Percentiles rank a stretch among this genome's conserved stretches.
Evolutionary conservation across 169 alveolate species (phyloP).

Genomic region (Hepatocystis sp.): DNA sequence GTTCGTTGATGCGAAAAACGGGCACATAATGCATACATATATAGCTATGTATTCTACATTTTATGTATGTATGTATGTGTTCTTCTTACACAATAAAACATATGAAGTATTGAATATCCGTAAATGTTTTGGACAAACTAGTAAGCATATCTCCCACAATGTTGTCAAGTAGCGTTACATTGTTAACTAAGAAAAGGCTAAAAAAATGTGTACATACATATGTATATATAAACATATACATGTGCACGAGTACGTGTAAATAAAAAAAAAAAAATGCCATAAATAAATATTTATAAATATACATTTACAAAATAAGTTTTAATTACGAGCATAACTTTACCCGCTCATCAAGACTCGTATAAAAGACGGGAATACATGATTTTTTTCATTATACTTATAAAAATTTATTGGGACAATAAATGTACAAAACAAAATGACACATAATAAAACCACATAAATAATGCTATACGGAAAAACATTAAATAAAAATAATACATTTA

Average conservation of each 20-base stretch:
- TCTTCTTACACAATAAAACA: constrained; percentile 80
- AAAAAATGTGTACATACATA: background rate
- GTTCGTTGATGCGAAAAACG: too few species aligned
- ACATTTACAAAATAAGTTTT: too few species aligned
- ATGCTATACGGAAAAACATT: constrained; percentile 31
- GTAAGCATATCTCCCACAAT: constrained; percentile 88
- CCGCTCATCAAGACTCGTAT: constrained; percentile 74
- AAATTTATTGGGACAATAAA: constrained; percentile 41
- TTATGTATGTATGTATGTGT: constrained; percentile 1
- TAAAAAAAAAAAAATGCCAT: too few species aligned
- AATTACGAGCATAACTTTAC: constrained; percentile 4
- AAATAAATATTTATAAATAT: too few species aligned
- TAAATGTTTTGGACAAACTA: constrained; percentile 85
- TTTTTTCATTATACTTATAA: constrained; percentile 76
- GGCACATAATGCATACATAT: too few species aligned
- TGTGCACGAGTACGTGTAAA: background rate
- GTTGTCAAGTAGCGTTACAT: constrained; percentile 84
- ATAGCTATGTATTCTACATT: too few species aligned
- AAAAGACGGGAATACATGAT: constrained; percentile 74
- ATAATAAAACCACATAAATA: constrained; percentile 23
- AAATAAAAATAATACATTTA: constrained; percentile 76
- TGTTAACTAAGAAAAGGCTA: constrained; percentile 78
- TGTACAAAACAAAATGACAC: constrained; percentile 26
- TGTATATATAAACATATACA: background rate
- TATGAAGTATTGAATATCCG: constrained; percentile 83